Evolutionary conservation across 805 yeast genomes (phyloP).

Genomic region (Myxozyma mucilagina): DNA sequence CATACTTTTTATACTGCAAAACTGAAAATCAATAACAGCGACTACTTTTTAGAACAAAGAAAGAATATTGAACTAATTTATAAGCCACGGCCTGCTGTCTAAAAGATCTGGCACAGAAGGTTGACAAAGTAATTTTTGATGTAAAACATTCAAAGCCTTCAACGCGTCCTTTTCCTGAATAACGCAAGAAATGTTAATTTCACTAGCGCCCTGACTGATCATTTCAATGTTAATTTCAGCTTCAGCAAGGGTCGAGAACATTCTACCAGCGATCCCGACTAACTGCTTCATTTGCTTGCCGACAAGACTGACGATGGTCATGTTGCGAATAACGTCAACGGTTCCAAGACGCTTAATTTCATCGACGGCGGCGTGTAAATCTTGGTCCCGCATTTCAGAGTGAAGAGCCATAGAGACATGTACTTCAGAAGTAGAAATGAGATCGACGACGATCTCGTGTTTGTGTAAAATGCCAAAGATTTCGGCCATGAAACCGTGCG

Average conservation of each 20-base stretch:
- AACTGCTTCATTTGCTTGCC: slow-evolving; percentile 97
- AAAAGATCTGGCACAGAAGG: slow-evolving; percentile 20
- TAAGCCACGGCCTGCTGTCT: slow-evolving; percentile 29
- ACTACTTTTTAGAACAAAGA: too few species aligned
- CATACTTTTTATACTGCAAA: too few species aligned
- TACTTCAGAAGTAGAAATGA: slow-evolving; percentile 95
- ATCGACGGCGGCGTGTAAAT: slow-evolving; percentile 68
- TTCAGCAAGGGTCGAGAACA: slow-evolving; percentile 92
- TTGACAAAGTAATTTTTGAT: slow-evolving; percentile 59
- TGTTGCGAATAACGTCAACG: slow-evolving; percentile 81
- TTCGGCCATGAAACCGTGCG: slow-evolving; percentile 93
- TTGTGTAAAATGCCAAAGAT: slow-evolving; percentile 84
- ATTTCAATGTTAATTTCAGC: slow-evolving; percentile 92
- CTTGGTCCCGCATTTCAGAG: slow-evolving; percentile 51
- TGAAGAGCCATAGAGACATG: slow-evolving; percentile 98
- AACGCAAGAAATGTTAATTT: slow-evolving; percentile 94
- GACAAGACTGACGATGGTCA: slow-evolving; percentile 91
- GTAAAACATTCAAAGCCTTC: slow-evolving; percentile 83
- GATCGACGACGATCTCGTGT: slow-evolving; percentile 84
- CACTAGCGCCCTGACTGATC: slow-evolving; percentile 98
- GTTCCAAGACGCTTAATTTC: slow-evolving; percentile 81
- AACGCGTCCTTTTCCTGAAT: slow-evolving; percentile 79
- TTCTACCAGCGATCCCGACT: slow-evolving; percentile 95
- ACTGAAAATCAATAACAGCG: too few species aligned
- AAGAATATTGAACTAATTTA: background rate